Percentiles rank a stretch among this genome's conserved stretches.
Conservation (phyloP, 164 flowering plant genomes). For the Stephania cephalantha region DNA sequence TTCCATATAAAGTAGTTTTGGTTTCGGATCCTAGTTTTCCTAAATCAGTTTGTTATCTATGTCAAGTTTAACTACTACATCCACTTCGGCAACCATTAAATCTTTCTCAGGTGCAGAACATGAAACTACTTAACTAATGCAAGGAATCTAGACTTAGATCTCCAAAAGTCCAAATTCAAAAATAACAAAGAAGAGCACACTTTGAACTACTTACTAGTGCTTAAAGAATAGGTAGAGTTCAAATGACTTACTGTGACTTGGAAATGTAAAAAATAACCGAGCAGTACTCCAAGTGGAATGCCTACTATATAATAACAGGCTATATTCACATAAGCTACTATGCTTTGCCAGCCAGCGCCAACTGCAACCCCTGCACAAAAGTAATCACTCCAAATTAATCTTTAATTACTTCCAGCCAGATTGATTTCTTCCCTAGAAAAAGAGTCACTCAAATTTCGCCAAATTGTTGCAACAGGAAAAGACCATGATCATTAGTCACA, state of each 20-base stretch:
- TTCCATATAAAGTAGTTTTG: no score
- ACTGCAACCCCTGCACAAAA: slow-evolving; percentile 31
- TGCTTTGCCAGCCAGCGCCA: slow-evolving; percentile 40
- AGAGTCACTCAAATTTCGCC: not conserved
- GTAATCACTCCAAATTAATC: not conserved
- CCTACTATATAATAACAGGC: slow-evolving; percentile 43
- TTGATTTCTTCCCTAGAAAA: not conserved
- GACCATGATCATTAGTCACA: no score
- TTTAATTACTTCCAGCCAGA: not conserved
- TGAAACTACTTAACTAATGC: no score
- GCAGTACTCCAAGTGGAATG: slow-evolving; percentile 37
- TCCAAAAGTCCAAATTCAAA: no score
- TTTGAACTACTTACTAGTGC: not conserved
- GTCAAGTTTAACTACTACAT: no score
- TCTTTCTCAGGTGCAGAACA: no score
- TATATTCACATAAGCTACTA: slow-evolving; percentile 37
- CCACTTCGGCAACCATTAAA: no score
- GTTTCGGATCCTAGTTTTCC: no score
- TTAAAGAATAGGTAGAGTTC: not conserved
- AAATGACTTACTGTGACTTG: slow-evolving; percentile 29
- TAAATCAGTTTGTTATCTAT: no score
- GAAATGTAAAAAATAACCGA: slow-evolving; percentile 30
- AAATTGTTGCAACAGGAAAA: no score
- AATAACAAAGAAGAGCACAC: not conserved
- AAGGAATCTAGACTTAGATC: no score